Evolutionary conservation across 2,329 filamentous ascomycete species (phyloP).

Genomic region (Polytolypa hystricis): DNA sequence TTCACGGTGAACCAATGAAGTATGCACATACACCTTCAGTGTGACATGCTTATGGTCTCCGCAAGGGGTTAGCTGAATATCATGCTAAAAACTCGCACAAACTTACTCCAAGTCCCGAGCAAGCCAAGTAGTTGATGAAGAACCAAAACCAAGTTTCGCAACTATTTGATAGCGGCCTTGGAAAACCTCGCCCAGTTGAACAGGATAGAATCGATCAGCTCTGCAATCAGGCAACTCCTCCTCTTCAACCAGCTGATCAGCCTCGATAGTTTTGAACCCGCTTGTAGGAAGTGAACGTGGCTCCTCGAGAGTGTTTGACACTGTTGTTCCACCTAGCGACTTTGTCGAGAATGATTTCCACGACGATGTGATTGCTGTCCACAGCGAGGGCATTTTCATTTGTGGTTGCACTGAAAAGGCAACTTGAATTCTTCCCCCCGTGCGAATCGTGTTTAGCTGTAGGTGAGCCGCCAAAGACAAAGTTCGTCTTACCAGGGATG

Average conservation of each 20-base stretch:
- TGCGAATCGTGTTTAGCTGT: neutral
- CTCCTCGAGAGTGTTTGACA: slow-evolving; percentile 1
- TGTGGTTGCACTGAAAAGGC: neutral
- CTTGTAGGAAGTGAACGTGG: slow-evolving; percentile 7
- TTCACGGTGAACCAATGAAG: slow-evolving; percentile 17
- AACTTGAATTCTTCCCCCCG: neutral
- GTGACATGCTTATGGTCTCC: slow-evolving; percentile 16
- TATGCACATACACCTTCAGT: slow-evolving; percentile 17
- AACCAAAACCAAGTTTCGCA: slow-evolving; percentile 22
- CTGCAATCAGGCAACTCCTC: slow-evolving; percentile 17
- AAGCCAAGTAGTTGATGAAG: slow-evolving; percentile 21
- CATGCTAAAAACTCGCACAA: neutral
- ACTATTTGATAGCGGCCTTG: slow-evolving; percentile 17
- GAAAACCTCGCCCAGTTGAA: slow-evolving; percentile 17
- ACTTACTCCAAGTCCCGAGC: slow-evolving; percentile 16
- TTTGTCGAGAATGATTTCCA: slow-evolving; percentile 5
- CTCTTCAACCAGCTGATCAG: slow-evolving; percentile 15
- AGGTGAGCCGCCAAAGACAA: no score
- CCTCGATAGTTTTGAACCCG: slow-evolving; percentile 9
- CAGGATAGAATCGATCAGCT: slow-evolving; percentile 18
- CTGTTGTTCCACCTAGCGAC: neutral
- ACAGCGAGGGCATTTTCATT: slow-evolving; percentile 1
- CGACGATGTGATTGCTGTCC: neutral
- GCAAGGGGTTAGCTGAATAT: slow-evolving; percentile 7
- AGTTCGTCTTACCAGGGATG: no score